A percentile compares a stretch with the other conserved stretches of the same genome.
Conservation (phyloP, 805 yeast genomes). For the Jamesozyma jinghongensis region DNA sequence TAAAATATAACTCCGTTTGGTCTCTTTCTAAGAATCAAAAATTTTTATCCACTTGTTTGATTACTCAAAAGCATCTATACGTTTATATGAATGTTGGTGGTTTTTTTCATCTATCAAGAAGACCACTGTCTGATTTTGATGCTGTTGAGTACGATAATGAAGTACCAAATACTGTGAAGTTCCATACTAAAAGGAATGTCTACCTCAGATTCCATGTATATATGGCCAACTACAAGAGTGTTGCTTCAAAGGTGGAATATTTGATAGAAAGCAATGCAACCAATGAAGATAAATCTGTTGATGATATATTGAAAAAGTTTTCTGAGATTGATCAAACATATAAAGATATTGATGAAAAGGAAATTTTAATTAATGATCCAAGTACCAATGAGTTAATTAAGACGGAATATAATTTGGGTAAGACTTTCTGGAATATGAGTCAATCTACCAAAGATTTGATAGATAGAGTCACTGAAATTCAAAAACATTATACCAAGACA, state of each 20-base stretch:
- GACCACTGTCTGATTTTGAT: slow-evolving; percentile 39
- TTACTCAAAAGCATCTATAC: slow-evolving; percentile 50
- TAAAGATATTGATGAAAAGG: slow-evolving; percentile 8
- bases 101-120: slow-evolving; percentile 50
- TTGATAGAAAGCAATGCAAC: slow-evolving; percentile 43
- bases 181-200: slow-evolving; percentile 9
- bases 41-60: slow-evolving; percentile 56
- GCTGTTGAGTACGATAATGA: slow-evolving; percentile 37
- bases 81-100: slow-evolving; percentile 65
- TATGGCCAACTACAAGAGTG: slow-evolving; percentile 48
- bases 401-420: slow-evolving; percentile 7
- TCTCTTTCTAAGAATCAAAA: slow-evolving; percentile 58
- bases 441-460: slow-evolving; percentile 3
- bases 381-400: slow-evolving; percentile 3
- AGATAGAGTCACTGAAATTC: slow-evolving; percentile 11
- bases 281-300: slow-evolving; percentile 11
- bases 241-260: slow-evolving; percentile 49
- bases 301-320: slow-evolving; percentile 27
- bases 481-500: slow-evolving; percentile 31
- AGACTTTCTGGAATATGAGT: slow-evolving; percentile 10
- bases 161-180: slow-evolving; percentile 4
- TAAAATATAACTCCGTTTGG: slow-evolving; percentile 58
- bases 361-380: slow-evolving; percentile 4
- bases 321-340: slow-evolving; percentile 17
- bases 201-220: slow-evolving; percentile 40